Conservation (phyloP, 345 rosid genomes). For the Raphanus raphanistrum region DNA sequence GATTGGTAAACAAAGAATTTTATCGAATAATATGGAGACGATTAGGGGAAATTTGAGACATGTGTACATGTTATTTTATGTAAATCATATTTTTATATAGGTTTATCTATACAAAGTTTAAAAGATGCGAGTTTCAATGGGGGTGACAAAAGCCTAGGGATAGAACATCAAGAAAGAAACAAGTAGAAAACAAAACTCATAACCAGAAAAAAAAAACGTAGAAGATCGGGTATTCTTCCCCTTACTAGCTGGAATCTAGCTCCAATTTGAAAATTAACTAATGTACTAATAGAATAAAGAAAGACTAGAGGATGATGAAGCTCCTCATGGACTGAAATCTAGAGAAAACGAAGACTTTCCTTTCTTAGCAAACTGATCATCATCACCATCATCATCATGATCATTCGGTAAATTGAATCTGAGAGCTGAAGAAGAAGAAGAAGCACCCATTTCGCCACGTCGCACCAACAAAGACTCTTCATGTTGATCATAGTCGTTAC, state of each 20-base stretch:
- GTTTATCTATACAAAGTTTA: slow-evolving; percentile 28
- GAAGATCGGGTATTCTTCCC: slow-evolving; percentile 8
- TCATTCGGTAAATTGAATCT: slow-evolving; percentile 24
- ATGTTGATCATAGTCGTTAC: slow-evolving; percentile 29
- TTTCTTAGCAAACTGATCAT: slow-evolving; percentile 43
- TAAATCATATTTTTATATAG: slow-evolving; percentile 17
- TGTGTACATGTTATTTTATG: slow-evolving; percentile 28
- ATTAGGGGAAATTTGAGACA: slow-evolving; percentile 1
- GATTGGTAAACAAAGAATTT: background rate
- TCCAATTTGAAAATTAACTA: slow-evolving; percentile 14
- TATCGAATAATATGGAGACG: background rate
- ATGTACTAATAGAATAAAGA: slow-evolving; percentile 4
- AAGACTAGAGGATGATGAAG: slow-evolving; percentile 9
- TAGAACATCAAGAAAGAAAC: slow-evolving; percentile 23
- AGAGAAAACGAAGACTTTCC: slow-evolving; percentile 44
- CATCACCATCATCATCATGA: slow-evolving; percentile 14
- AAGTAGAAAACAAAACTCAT: slow-evolving; percentile 32
- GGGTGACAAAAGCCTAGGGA: slow-evolving; percentile 28
- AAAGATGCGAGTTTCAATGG: slow-evolving; percentile 26
- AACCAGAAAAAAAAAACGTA: background rate
- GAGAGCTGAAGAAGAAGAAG: slow-evolving; percentile 36
- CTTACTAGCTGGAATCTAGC: slow-evolving; percentile 30
- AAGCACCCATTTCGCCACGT: slow-evolving; percentile 37
- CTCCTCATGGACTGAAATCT: slow-evolving; percentile 35
- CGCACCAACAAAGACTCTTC: slow-evolving; percentile 26